A percentile compares a stretch with the other conserved stretches of the same genome.
These are phyloP conservation scores for Yamadazyma epiphylla DNA, from an alignment of 1,139 yeast species.

Conservation along the genomic window DNA sequence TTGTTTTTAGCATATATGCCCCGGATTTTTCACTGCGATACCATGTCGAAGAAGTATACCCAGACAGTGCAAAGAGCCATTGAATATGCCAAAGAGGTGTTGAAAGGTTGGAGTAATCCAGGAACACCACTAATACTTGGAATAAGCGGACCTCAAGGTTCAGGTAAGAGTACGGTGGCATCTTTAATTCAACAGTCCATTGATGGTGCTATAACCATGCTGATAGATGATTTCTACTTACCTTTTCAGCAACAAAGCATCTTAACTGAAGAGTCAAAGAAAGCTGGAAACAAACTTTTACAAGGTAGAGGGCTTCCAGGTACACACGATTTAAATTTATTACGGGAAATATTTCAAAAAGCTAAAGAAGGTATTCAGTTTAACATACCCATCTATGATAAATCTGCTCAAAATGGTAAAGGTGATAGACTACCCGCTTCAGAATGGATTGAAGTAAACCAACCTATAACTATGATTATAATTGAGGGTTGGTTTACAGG, in stretches of 20 bases:
- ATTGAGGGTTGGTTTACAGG: constrained; percentile 97
- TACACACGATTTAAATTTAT: constrained; percentile 66
- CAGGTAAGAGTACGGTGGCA: constrained; percentile 79
- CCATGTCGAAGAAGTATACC: background rate
- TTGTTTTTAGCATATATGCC: too few relatives aligned
- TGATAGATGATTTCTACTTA: constrained; percentile 85
- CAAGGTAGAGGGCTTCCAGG: constrained; percentile 92
- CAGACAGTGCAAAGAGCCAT: background rate
- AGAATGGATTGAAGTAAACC: constrained; percentile 30
- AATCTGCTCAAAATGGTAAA: constrained; percentile 64
- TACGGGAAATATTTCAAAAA: constrained; percentile 8
- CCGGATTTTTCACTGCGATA: too few relatives aligned
- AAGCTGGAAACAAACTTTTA: constrained; percentile 46
- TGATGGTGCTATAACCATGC: constrained; percentile 44
- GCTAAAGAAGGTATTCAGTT: constrained; percentile 14
- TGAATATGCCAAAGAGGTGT: background rate
- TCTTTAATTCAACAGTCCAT: constrained; percentile 37
- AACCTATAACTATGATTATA: constrained; percentile 58
- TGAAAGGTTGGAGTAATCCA: background rate
- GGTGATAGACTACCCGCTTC: constrained; percentile 62
- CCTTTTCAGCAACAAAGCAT: constrained; percentile 55
- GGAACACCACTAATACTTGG: constrained; percentile 57
- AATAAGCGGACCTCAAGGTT: constrained; percentile 88
- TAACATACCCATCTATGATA: constrained; percentile 71
- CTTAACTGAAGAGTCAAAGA: constrained; percentile 31